Percentiles rank a stretch among this genome's conserved stretches.
Evolutionary conservation across 2,329 filamentous ascomycete species (phyloP).

Genomic region (Chalara sp.): DNA sequence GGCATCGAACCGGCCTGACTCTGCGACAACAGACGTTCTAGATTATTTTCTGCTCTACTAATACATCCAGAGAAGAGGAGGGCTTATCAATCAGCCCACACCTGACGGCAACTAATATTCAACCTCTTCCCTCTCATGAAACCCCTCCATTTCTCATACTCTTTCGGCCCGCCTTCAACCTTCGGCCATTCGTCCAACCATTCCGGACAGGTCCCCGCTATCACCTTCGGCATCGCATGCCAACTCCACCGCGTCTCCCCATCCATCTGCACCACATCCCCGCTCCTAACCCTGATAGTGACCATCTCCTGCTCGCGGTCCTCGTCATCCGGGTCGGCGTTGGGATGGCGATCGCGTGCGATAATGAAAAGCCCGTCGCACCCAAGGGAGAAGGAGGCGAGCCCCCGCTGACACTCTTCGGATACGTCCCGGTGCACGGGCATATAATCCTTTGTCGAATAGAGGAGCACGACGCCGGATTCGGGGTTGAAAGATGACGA

Average conservation of each 20-base stretch:
- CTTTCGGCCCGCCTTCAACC: conserved; percentile 34
- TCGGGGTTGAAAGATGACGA: conserved; percentile 65
- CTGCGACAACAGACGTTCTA: too few species aligned
- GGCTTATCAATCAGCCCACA: conserved; percentile 37
- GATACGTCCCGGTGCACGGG: conserved; percentile 92
- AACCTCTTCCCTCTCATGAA: conserved; percentile 86
- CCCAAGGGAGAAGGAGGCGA: conserved; percentile 81
- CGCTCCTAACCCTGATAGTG: conserved; percentile 66
- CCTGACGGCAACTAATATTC: conserved; percentile 92
- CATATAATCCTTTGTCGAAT: conserved; percentile 82
- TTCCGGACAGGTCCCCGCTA: conserved; percentile 70
- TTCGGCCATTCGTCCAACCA: conserved; percentile 70
- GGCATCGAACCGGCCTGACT: too few species aligned
- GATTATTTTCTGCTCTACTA: too few species aligned
- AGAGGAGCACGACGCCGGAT: conserved; percentile 89
- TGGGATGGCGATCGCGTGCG: conserved; percentile 40
- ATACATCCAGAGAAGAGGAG: too few species aligned
- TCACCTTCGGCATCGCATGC: conserved; percentile 89
- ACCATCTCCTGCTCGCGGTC: conserved; percentile 31
- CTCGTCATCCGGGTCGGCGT: conserved; percentile 17
- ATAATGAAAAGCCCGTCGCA: conserved; percentile 88
- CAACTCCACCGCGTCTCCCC: conserved; percentile 78
- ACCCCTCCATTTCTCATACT: conserved; percentile 63
- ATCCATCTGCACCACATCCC: conserved; percentile 88
- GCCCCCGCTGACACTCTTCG: conserved; percentile 68